phyloP scores from a whole-genome alignment of 2,329 filamentous ascomycete species.

The Atkinsonella hypoxylon region DNA sequence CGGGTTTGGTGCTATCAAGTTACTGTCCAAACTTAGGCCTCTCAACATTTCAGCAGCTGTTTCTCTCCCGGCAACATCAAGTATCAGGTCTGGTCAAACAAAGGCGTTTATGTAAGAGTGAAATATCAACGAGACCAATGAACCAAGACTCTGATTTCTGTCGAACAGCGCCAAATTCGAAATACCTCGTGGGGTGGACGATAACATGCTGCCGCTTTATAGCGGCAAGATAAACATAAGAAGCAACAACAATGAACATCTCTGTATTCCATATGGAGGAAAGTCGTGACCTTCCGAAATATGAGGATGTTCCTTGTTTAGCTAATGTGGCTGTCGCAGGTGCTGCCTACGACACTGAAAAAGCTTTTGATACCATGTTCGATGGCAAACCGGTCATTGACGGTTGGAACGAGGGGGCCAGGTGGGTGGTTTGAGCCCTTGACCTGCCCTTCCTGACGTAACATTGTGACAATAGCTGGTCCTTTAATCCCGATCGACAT shows the following conservation, averaged over 20 bases:
- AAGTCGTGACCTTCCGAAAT: constrained; percentile 4
- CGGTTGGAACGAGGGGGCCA: constrained; percentile 9
- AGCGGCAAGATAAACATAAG: constrained; percentile 30
- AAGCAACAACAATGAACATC: constrained; percentile 26
- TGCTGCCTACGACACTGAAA: constrained; percentile 25
- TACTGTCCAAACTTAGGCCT: constrained; percentile 17
- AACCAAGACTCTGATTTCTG: neutral
- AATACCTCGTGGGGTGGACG: constrained; percentile 16
- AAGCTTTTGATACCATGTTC: constrained; percentile 27
- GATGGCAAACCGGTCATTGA: constrained; percentile 13
- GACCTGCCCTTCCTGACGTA: too few species aligned
- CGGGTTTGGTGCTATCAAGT: constrained; percentile 16
- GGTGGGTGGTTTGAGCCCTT: neutral
- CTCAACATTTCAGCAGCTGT: constrained; percentile 17
- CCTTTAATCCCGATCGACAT: constrained; percentile 18
- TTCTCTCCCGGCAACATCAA: constrained; percentile 15
- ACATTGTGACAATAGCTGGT: constrained; percentile 19
- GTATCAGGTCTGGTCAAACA: constrained; percentile 18
- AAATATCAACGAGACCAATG: neutral
- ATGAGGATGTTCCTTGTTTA: neutral
- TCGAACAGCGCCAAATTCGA: constrained; percentile 17
- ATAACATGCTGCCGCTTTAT: constrained; percentile 29
- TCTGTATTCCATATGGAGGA: constrained; percentile 31
- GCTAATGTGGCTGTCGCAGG: constrained; percentile 10
- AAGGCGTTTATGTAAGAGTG: constrained; percentile 15